phyloP scores from a whole-genome alignment of 768 basidiomycete genomes.

The Ramaria sp. region DNA sequence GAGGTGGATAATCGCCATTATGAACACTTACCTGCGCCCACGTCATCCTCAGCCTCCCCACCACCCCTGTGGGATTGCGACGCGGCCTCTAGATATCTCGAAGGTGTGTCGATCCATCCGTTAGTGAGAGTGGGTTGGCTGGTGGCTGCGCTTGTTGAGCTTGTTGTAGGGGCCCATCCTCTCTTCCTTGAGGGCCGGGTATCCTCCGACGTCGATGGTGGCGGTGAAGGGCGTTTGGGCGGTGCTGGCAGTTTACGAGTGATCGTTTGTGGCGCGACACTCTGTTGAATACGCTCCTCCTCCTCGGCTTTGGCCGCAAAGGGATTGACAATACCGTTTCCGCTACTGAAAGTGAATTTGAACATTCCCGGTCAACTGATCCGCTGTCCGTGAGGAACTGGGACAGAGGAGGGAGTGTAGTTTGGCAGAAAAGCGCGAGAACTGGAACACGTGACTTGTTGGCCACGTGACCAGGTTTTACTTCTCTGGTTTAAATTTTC shows the following conservation, averaged over 20 bases:
- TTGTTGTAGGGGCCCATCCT: slow-evolving; percentile 60
- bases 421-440: neutral
- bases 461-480: neutral
- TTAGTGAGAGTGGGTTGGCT: slow-evolving; percentile 42
- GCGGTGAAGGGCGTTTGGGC: slow-evolving; percentile 13
- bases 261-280: neutral
- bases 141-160: slow-evolving; percentile 43
- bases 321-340: slow-evolving; percentile 1
- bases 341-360: slow-evolving; percentile 8
- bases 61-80: slow-evolving; percentile 2
- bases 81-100: slow-evolving; percentile 39
- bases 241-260: slow-evolving; percentile 2
- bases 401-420: neutral
- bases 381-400: neutral
- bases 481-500: too few relatives aligned
- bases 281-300: neutral
- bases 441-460: neutral
- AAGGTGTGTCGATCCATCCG: slow-evolving; percentile 63
- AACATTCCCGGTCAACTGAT: neutral
- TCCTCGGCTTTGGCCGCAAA: slow-evolving; percentile 1
- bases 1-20: neutral
- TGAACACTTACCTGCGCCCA: slow-evolving; percentile 22
- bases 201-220: slow-evolving; percentile 13
- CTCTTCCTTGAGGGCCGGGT: slow-evolving; percentile 44
- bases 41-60: slow-evolving; percentile 25